These are phyloP conservation scores for Phlebiopsis flavidoalba DNA, from an alignment of 768 basidiomycete species.

Conservation along the genomic window DNA sequence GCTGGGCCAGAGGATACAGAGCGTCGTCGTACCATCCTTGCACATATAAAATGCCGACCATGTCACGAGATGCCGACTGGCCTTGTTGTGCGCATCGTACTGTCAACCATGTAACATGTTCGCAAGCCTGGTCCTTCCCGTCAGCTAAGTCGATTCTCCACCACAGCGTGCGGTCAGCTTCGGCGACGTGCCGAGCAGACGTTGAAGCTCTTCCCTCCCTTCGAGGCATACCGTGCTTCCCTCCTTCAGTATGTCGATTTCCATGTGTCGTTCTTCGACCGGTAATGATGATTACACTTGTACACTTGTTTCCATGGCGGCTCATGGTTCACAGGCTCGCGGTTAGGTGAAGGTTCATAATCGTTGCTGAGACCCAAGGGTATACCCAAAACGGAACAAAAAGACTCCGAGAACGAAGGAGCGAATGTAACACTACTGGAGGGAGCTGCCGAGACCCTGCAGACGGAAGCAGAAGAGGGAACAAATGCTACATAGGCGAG, in stretches of 20 bases:
- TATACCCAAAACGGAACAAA: not conserved
- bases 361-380: not conserved
- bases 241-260: not conserved
- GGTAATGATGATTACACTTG: not conserved
- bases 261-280: not conserved
- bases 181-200: not conserved
- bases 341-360: not conserved
- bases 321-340: not conserved
- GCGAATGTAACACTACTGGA: not conserved
- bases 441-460: not conserved
- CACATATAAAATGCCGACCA: not conserved
- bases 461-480: not conserved
- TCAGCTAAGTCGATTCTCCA: no score
- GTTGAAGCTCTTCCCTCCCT: not conserved
- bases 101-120: not conserved
- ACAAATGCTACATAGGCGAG: not conserved
- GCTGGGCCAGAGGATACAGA: not conserved
- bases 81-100: not conserved
- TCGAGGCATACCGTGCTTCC: not conserved
- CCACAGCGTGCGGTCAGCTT: not conserved
- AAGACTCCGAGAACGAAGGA: not conserved
- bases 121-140: no score
- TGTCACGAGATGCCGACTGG: slow-evolving; percentile 2
- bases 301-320: not conserved
- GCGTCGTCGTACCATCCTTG: not conserved